Conservation (phyloP, 352 stramenopile species). For the Pythium insidiosum region DNA sequence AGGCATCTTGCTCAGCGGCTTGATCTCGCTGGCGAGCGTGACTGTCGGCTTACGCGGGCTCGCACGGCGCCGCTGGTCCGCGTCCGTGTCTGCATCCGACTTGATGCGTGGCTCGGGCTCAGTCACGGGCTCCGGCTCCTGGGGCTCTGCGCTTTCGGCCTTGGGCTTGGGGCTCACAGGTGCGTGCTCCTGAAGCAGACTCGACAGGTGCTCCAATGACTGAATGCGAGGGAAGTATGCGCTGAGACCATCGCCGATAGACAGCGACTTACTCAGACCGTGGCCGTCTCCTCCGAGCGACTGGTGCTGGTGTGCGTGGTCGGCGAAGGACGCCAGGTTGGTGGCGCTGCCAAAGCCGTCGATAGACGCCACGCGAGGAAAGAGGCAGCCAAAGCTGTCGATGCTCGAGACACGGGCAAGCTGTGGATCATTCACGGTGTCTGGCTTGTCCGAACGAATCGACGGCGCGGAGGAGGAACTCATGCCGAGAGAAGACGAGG, state of each 20-base stretch:
- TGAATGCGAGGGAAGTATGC: constrained; percentile 73
- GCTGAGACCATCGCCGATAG: constrained; percentile 55
- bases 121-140: neutral
- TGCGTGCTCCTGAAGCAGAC: constrained; percentile 56
- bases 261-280: constrained; percentile 40
- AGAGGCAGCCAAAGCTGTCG: constrained; percentile 79
- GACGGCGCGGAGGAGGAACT: neutral
- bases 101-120: neutral
- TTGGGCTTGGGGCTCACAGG: constrained; percentile 27
- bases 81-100: constrained; percentile 5
- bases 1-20: constrained; percentile 72
- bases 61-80: constrained; percentile 19
- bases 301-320: neutral
- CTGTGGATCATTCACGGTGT: constrained; percentile 28
- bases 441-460: neutral
- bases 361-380: constrained; percentile 74
- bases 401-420: constrained; percentile 66
- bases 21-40: constrained; percentile 68
- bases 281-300: constrained; percentile 3
- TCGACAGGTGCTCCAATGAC: constrained; percentile 69
- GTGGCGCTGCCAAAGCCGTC: constrained; percentile 49
- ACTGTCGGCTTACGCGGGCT: constrained; percentile 23
- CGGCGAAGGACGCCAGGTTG: constrained; percentile 13
- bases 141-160: neutral
- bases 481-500: neutral